These are phyloP conservation scores for Rhododendron kiyosumense DNA, from an alignment of 148 eudicot species.

Conservation along the genomic window DNA sequence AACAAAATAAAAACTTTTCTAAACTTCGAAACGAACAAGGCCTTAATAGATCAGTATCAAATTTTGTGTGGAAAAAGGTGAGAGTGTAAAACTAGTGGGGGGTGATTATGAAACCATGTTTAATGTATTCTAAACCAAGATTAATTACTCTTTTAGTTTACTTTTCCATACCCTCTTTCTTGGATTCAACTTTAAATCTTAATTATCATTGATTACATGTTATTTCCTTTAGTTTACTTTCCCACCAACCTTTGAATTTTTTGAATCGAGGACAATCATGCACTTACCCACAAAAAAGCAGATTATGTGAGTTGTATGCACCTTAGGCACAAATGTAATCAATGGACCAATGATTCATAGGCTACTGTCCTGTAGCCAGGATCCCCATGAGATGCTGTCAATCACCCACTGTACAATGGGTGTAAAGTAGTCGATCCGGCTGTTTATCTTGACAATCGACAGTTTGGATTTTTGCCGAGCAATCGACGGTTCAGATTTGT, in stretches of 20 bases:
- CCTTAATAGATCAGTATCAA: not conserved
- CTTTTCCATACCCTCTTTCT: not conserved
- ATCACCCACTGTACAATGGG: no score
- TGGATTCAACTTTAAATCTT: not conserved
- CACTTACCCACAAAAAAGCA: not conserved
- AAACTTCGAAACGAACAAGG: no score
- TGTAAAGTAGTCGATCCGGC: no score
- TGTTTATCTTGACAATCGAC: no score
- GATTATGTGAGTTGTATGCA: not conserved
- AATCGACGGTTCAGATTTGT: no score
- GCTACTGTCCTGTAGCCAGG: not conserved
- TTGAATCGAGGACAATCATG: slow-evolving; percentile 1
- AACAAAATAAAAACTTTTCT: no score
- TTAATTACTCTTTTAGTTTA: not conserved
- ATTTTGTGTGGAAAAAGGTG: not conserved
- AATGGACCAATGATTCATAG: not conserved
- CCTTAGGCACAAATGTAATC: not conserved
- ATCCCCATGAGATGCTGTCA: not conserved
- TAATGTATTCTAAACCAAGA: not conserved
- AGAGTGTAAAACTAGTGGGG: slow-evolving; percentile 10
- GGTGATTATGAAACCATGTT: not conserved
- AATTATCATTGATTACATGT: not conserved
- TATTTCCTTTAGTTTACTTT: not conserved
- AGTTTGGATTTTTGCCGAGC: no score
- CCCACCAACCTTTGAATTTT: not conserved